phyloP scores from a whole-genome alignment of 2,329 filamentous ascomycete species.

The Fusarium hostae region DNA sequence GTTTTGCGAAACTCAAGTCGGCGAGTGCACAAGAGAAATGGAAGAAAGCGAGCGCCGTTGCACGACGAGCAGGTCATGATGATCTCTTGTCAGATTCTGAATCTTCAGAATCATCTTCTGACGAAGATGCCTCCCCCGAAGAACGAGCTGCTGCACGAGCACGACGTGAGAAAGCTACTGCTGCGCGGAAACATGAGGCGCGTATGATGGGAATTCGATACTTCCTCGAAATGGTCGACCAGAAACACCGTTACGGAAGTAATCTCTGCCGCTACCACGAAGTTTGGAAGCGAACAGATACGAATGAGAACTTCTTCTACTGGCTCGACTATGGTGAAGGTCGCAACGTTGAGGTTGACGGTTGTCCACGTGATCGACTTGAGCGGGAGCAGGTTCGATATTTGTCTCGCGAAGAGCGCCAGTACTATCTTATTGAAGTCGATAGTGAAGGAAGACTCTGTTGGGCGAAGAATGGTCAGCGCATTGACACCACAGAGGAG shows the following conservation, averaged over 20 bases:
- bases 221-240: constrained; percentile 85
- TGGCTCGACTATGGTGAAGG: constrained; percentile 90
- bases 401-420: constrained; percentile 81
- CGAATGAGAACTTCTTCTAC: constrained; percentile 91
- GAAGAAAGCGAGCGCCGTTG: constrained; percentile 78
- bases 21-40: constrained; percentile 73
- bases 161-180: constrained; percentile 61
- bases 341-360: constrained; percentile 72
- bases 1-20: constrained; percentile 27
- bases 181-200: constrained; percentile 71
- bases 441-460: constrained; percentile 80
- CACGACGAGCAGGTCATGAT: constrained; percentile 77
- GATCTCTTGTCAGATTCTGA: constrained; percentile 61
- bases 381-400: constrained; percentile 86
- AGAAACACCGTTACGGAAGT: constrained; percentile 87
- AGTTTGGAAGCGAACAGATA: constrained; percentile 81
- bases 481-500: constrained; percentile 79
- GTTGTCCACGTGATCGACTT: constrained; percentile 78
- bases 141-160: constrained; percentile 53
- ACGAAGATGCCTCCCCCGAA: constrained; percentile 49
- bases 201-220: constrained; percentile 88
- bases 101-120: constrained; percentile 44
- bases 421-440: constrained; percentile 82
- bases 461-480: constrained; percentile 84
- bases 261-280: constrained; percentile 85